phyloP scores from a whole-genome alignment of 768 basidiomycete genomes.

The Mycena rebaudengoi region DNA sequence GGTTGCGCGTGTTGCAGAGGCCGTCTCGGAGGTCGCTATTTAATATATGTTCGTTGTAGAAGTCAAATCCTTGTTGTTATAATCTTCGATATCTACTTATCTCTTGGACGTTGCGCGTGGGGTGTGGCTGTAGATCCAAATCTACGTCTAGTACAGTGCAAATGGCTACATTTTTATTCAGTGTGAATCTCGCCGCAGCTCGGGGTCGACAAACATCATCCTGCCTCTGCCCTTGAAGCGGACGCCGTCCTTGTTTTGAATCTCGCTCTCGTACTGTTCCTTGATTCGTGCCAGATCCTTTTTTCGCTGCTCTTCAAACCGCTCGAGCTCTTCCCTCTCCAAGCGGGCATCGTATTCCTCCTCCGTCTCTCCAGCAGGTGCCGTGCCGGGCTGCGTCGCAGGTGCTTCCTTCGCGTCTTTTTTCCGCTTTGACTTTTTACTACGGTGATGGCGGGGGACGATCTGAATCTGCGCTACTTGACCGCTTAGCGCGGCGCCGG shows the following conservation, averaged over 20 bases:
- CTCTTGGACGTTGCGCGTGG: no score
- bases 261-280: slow-evolving; percentile 43
- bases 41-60: slow-evolving; percentile 26
- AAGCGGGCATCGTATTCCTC: slow-evolving; percentile 77
- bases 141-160: no score
- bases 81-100: slow-evolving; percentile 20
- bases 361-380: slow-evolving; percentile 60
- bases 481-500: slow-evolving; percentile 27
- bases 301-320: slow-evolving; percentile 55
- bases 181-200: background rate
- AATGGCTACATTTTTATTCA: no score
- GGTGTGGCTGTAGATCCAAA: no score
- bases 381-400: slow-evolving; percentile 16
- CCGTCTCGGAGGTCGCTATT: slow-evolving; percentile 28
- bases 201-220: slow-evolving; percentile 75
- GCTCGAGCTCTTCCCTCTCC: slow-evolving; percentile 72
- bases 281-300: slow-evolving; percentile 60
- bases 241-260: slow-evolving; percentile 48
- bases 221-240: slow-evolving; percentile 79
- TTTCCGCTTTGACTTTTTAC: slow-evolving; percentile 33
- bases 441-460: slow-evolving; percentile 22
- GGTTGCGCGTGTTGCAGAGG: slow-evolving; percentile 20
- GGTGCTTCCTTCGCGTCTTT: slow-evolving; percentile 24
- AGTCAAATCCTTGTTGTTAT: slow-evolving; percentile 19
- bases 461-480: slow-evolving; percentile 37